These are phyloP conservation scores for Emericellopsis atlantica DNA, from an alignment of 2,329 filamentous ascomycete species.

Conservation along the genomic window DNA sequence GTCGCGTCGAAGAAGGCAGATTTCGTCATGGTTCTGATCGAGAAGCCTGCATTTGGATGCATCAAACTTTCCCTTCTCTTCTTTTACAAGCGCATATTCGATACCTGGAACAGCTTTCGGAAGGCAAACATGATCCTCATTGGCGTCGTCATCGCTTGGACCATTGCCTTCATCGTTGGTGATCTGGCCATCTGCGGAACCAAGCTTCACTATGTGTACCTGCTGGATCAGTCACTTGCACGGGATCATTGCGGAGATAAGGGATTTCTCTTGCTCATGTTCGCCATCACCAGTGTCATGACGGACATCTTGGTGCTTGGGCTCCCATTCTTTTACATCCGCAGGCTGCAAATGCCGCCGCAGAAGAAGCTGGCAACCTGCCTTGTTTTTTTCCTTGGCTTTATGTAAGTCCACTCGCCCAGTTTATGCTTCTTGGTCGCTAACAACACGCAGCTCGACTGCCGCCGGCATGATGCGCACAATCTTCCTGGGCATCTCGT, in stretches of 20 bases:
- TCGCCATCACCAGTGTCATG: constrained; percentile 5
- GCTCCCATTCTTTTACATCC: constrained; percentile 2
- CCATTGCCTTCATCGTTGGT: constrained; percentile 1
- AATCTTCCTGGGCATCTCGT: constrained; percentile 4
- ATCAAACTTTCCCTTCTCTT: constrained; percentile 6
- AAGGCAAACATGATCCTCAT: constrained; percentile 3
- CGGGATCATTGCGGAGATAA: constrained; percentile 3
- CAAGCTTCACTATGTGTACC: constrained; percentile 1
- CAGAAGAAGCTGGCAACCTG: constrained; percentile 4
- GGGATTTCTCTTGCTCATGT: constrained; percentile 4
- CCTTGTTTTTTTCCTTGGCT: constrained; percentile 3
- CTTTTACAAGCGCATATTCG: constrained; percentile 5
- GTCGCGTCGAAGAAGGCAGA: constrained; percentile 2
- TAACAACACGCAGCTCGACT: constrained; percentile 2
- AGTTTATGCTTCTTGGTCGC: background rate
- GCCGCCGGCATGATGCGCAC: constrained; percentile 3
- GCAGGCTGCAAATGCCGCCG: constrained; percentile 4
- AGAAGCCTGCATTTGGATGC: constrained; percentile 4
- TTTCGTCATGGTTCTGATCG: constrained; percentile 5
- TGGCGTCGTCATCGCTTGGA: constrained; percentile 2
- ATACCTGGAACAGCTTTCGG: constrained; percentile 2
- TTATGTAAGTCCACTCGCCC: constrained; percentile 2
- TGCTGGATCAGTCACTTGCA: constrained; percentile 1
- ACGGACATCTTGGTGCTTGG: constrained; percentile 4
- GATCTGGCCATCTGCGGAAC: constrained; percentile 3